Conservation (phyloP, 192 early-diverging fungal genomes). For the Oehlia diaphana region DNA sequence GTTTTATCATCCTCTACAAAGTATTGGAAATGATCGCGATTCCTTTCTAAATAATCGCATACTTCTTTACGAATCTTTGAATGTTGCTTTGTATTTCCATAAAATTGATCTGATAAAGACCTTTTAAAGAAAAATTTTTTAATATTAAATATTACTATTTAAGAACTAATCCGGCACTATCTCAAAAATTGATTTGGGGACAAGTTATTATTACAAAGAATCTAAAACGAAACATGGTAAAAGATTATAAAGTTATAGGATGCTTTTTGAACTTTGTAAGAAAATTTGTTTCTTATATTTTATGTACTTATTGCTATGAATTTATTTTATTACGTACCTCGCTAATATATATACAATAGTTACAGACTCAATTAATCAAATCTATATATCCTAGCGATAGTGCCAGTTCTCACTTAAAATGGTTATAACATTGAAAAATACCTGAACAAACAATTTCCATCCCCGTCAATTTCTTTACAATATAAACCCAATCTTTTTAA, state of each 20-base stretch:
- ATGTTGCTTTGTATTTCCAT: slow-evolving; percentile 61
- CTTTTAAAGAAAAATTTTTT: slow-evolving; percentile 36
- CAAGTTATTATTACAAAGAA: background rate
- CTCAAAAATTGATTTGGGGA: too few species aligned
- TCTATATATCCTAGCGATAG: too few species aligned
- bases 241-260: too few species aligned
- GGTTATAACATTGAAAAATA: slow-evolving; percentile 21
- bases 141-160: background rate
- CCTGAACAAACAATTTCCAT: slow-evolving; percentile 74
- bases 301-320: too few species aligned
- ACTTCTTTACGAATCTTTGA: slow-evolving; percentile 51
- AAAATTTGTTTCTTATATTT: too few species aligned
- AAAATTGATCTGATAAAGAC: slow-evolving; percentile 69
- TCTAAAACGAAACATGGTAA: background rate
- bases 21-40: slow-evolving; percentile 58
- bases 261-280: too few species aligned
- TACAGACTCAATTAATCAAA: too few species aligned
- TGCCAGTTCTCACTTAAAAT: background rate
- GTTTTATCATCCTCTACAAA: slow-evolving; percentile 66
- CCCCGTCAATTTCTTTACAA: slow-evolving; percentile 68
- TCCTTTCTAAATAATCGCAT: slow-evolving; percentile 60
- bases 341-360: too few species aligned
- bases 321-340: too few species aligned
- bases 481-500: slow-evolving; percentile 53
- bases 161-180: too few species aligned